Conservation (phyloP, 352 stramenopile species). For the Pythium phragmiticola region DNA sequence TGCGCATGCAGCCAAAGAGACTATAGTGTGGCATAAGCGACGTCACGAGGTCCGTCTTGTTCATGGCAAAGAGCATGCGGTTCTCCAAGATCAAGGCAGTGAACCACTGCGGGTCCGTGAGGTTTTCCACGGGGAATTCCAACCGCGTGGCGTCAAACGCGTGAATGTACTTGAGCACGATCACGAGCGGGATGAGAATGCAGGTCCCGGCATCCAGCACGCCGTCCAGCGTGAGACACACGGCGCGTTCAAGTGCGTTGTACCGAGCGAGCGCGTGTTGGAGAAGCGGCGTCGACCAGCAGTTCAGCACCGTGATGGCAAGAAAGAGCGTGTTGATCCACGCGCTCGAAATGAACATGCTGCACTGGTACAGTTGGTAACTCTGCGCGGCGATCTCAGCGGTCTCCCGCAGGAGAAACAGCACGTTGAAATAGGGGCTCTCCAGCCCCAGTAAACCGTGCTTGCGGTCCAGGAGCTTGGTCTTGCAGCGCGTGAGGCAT, state of each 20-base stretch:
- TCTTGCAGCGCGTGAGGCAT: constrained; percentile 16
- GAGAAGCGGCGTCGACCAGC: constrained; percentile 25
- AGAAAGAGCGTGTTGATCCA: constrained; percentile 32
- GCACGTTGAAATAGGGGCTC: constrained; percentile 26
- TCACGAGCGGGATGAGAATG: constrained; percentile 23
- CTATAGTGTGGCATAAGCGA: constrained; percentile 26
- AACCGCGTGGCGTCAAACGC: constrained; percentile 20
- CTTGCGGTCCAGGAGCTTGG: constrained; percentile 22
- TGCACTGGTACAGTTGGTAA: constrained; percentile 31
- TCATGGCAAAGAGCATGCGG: constrained; percentile 28
- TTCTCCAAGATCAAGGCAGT: constrained; percentile 26
- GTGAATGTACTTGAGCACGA: constrained; percentile 26
- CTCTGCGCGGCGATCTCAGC: constrained; percentile 26
- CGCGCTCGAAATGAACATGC: constrained; percentile 15
- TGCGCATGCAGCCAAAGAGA: constrained; percentile 25
- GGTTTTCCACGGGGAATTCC: constrained; percentile 21
- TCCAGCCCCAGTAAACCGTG: constrained; percentile 24
- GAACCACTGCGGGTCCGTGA: constrained; percentile 27
- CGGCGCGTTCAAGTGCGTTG: constrained; percentile 24
- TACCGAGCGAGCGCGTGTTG: constrained; percentile 23
- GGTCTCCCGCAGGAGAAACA: constrained; percentile 25
- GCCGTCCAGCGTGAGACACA: constrained; percentile 23
- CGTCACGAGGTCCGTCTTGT: constrained; percentile 24
- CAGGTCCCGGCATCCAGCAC: constrained; percentile 20
- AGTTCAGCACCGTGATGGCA: constrained; percentile 26